Base-by-base conservation (phyloP, 176 grass and related monocot genomes). In the Calamus simplicifolius region DNA sequence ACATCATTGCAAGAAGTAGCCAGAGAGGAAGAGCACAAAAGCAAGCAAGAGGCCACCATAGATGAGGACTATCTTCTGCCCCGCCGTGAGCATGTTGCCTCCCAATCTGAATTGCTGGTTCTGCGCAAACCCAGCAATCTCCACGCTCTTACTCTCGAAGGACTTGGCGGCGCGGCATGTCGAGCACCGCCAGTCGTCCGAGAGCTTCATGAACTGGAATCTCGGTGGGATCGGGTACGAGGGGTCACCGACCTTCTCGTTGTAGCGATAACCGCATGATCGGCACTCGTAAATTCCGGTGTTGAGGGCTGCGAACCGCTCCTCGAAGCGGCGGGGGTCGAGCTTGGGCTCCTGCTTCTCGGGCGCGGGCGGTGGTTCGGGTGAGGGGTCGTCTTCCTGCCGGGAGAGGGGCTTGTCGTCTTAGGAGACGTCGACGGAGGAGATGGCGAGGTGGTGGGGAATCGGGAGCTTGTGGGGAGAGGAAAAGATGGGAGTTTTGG, bases 71-170 rank as follows among this genome's bases (percentile, higher is more conserved):
- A 80, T 56, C 80, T 90, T 96, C 70, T 96, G 86, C 0, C 80
- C 82, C 4, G 74, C 62, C 16, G 91, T 96, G 38, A 96, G 76
- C 18, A 86, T 84, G 76, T 87, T 96, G 64, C 77, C 91, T 18
- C 91, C 86, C 25, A 90, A 71, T 4, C 91, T 86, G 49, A 87
- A 87, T 71, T 96, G 83, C 86, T 90, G 86, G 80, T 96, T 96
- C 83, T 96, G 64, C 27, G 83, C 86, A 59, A 96, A 90, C 63
- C 91, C 86, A 0, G 86, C 91, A 48, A 96, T 77, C 80, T 96
- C 91, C 5, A 90, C 77, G 68, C 86, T 90, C 86, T 90, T 96
- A 86, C 77, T 96, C 71, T 80, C 74, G 56, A 87, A 96, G 15
- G 85, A 89, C 52, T 79, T 67, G 48, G 90, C 90, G 17, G 90